A percentile compares a stretch with the other conserved stretches of the same genome.
phyloP scores from a whole-genome alignment of 768 basidiomycete genomes.

The Boletus rubescentipes region DNA sequence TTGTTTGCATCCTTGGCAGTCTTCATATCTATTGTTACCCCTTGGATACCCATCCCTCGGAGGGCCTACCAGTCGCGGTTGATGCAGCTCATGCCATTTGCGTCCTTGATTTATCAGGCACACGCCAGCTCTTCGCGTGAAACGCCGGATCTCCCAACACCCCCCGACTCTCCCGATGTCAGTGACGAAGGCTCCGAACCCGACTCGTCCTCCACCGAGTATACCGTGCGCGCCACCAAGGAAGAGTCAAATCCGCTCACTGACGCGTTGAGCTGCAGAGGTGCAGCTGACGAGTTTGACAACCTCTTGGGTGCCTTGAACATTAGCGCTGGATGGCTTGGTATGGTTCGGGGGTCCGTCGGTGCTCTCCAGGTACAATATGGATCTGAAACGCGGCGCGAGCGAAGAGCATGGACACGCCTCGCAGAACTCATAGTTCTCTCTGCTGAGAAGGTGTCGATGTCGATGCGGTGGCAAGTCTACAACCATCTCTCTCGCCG shows the following conservation, averaged over 20 bases:
- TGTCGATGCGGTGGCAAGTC: conserved; percentile 48
- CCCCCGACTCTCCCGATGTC: conserved; percentile 24
- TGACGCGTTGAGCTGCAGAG: conserved; percentile 36
- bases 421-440: conserved; percentile 49
- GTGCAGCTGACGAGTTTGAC: conserved; percentile 38
- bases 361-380: not conserved
- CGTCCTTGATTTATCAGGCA: conserved; percentile 7
- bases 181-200: conserved; percentile 29
- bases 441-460: conserved; percentile 24
- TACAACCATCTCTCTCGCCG: conserved; percentile 50
- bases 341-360: conserved; percentile 33
- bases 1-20: conserved; percentile 63
- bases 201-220: conserved; percentile 31
- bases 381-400: conserved; percentile 30
- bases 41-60: conserved; percentile 39
- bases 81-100: conserved; percentile 29
- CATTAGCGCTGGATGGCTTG: conserved; percentile 36
- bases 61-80: conserved; percentile 24
- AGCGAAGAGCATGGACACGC: conserved; percentile 50
- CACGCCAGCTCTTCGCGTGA: conserved; percentile 1
- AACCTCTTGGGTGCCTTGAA: conserved; percentile 41
- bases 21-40: conserved; percentile 53
- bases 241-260: conserved; percentile 15
- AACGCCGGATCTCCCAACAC: conserved; percentile 25
- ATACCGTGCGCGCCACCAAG: conserved; percentile 21